Percentiles rank a stretch among this genome's conserved stretches.
These are phyloP conservation scores for Dalbergia oliveri DNA, from an alignment of 306 rosid species.

Conservation along the genomic window DNA sequence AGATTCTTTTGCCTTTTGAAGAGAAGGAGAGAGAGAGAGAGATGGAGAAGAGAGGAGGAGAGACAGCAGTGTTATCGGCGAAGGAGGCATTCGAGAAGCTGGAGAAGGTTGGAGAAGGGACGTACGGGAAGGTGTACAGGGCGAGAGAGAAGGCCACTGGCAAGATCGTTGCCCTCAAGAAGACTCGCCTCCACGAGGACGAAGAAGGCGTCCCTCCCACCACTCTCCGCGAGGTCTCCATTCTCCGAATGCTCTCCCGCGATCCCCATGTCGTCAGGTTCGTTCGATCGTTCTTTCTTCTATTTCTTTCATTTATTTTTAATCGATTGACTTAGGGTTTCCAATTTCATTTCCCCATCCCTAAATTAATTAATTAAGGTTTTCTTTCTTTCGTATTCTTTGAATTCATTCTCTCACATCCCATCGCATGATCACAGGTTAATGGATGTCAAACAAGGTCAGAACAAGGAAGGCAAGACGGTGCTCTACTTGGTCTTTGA, in stretches of 20 bases:
- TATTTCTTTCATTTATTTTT: background rate
- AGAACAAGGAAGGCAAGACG: slow-evolving; percentile 89
- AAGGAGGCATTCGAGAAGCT: slow-evolving; percentile 91
- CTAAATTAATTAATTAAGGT: background rate
- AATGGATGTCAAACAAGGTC: slow-evolving; percentile 93
- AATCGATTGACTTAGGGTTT: background rate
- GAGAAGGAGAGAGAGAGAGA: slow-evolving; percentile 19
- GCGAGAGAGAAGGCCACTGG: slow-evolving; percentile 86
- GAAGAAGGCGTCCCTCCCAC: slow-evolving; percentile 99
- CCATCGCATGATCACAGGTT: slow-evolving; percentile 51
- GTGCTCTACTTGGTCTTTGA: slow-evolving; percentile 92
- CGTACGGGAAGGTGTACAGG: slow-evolving; percentile 91
- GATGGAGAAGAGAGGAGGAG: slow-evolving; percentile 35
- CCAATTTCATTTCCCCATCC: background rate
- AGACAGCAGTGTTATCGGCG: slow-evolving; percentile 63
- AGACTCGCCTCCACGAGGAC: slow-evolving; percentile 96
- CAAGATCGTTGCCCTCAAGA: slow-evolving; percentile 91
- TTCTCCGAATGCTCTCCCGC: slow-evolving; percentile 91
- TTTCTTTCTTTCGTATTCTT: background rate
- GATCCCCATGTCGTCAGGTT: slow-evolving; percentile 91
- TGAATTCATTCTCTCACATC: too few species aligned
- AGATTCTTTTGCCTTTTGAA: too few species aligned
- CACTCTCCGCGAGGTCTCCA: slow-evolving; percentile 96
- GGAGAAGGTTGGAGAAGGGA: slow-evolving; percentile 96
- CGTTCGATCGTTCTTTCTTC: background rate